phyloP scores from a whole-genome alignment of 2,329 filamentous ascomycete species.

The Ophiostoma fasciatum region DNA sequence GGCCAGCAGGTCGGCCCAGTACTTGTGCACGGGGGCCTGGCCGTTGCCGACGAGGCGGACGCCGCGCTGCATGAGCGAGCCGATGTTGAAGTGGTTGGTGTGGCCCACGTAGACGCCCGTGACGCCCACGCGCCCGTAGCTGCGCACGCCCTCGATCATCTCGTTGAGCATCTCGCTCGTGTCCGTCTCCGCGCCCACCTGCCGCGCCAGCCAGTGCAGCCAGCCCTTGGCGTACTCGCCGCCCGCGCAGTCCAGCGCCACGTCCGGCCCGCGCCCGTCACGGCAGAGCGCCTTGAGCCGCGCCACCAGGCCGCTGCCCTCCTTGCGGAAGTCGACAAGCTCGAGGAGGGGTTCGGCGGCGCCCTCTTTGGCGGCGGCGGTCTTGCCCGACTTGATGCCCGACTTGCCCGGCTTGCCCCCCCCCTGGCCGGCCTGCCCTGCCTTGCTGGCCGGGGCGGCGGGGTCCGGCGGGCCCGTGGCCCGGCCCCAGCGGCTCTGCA shows the following conservation, averaged over 20 bases:
- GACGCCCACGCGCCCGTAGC: conserved; percentile 59
- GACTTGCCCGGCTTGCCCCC: no score
- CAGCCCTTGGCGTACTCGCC: conserved; percentile 49
- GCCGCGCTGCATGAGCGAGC: conserved; percentile 74
- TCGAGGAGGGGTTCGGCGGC: no score
- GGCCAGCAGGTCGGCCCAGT: conserved; percentile 65
- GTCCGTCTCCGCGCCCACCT: conserved; percentile 62
- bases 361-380: no score
- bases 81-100: conserved; percentile 74
- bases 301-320: no score
- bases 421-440: no score
- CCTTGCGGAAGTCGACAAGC: conserved; percentile 53
- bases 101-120: conserved; percentile 54
- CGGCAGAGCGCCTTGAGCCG: conserved; percentile 60
- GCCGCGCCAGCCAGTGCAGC: conserved; percentile 42
- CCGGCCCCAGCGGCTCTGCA: conserved; percentile 50
- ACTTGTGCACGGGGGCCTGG: conserved; percentile 61
- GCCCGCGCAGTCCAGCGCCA: conserved; percentile 51
- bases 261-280: conserved; percentile 60
- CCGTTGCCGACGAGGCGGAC: conserved; percentile 59
- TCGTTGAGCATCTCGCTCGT: conserved; percentile 70
- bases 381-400: no score
- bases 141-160: conserved; percentile 60
- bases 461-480: no score
- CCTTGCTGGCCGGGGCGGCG: no score